A percentile compares a stretch with the other conserved stretches of the same genome.
phyloP scores from a whole-genome alignment of 768 basidiomycete species.

The Rhizopogon roseolus region DNA sequence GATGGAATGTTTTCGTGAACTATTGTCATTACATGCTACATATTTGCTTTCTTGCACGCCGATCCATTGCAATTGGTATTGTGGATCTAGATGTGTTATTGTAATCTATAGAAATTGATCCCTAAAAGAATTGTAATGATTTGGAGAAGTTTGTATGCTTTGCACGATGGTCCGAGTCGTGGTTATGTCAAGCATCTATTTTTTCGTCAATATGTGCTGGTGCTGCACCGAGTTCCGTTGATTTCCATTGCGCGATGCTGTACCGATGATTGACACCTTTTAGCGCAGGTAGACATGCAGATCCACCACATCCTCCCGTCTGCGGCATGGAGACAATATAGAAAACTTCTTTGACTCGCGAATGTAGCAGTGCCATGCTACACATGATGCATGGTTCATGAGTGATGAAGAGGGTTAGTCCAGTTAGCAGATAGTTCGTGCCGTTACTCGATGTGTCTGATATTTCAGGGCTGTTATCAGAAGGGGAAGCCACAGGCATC shows the following conservation, averaged over 20 bases:
- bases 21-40: neutral
- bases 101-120: no score
- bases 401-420: constrained; percentile 78
- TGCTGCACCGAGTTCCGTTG: neutral
- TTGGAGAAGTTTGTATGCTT: no score
- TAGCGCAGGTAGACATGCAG: constrained; percentile 70
- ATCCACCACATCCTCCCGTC: constrained; percentile 86
- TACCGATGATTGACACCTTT: constrained; percentile 90
- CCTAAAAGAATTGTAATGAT: neutral
- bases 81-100: no score
- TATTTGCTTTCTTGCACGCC: neutral
- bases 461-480: neutral
- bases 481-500: neutral
- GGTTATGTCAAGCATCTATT: constrained; percentile 21
- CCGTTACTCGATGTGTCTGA: constrained; percentile 45
- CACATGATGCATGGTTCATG: constrained; percentile 99
- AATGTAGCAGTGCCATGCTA: constrained; percentile 92
- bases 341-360: constrained; percentile 85
- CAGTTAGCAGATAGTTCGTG: constrained; percentile 84
- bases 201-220: constrained; percentile 13
- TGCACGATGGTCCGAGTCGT: no score
- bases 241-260: constrained; percentile 64
- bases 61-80: no score
- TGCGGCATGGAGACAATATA: constrained; percentile 65
- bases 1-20: constrained; percentile 1